Percentiles rank a stretch among this genome's conserved stretches.
Evolutionary conservation across 2,329 filamentous ascomycete species (phyloP).

Genomic region (Fusarium beomiforme): DNA sequence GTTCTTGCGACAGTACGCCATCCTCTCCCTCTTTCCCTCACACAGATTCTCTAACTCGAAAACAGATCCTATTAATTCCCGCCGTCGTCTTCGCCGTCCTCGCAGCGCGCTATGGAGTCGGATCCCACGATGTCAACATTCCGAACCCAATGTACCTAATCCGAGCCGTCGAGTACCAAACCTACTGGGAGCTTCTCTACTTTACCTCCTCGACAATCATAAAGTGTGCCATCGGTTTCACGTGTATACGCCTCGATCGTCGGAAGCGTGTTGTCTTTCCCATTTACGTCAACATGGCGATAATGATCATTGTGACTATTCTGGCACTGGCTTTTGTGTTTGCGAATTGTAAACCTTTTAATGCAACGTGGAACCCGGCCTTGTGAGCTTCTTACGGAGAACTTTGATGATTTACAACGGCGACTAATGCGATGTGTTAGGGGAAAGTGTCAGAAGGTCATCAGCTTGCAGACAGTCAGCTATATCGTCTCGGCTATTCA

Average conservation of each 20-base stretch:
- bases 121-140: slow-evolving; percentile 2
- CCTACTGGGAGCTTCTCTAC: slow-evolving; percentile 10
- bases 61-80: not conserved
- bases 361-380: slow-evolving; percentile 4
- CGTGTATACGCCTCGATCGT: not conserved
- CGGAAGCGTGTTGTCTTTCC: not conserved
- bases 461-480: slow-evolving; percentile 5
- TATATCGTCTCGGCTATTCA: slow-evolving; percentile 2
- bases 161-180: slow-evolving; percentile 12
- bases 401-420: fast-evolving
- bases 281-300: slow-evolving; percentile 10
- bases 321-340: slow-evolving; percentile 2
- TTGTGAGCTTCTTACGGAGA: not conserved
- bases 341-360: slow-evolving; percentile 12
- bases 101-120: slow-evolving; percentile 5
- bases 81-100: slow-evolving; percentile 5
- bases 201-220: slow-evolving; percentile 8
- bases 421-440: not conserved
- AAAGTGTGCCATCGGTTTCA: slow-evolving; percentile 2
- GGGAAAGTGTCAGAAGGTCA: not conserved
- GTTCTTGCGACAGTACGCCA: not conserved
- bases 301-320: not conserved
- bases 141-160: slow-evolving; percentile 4
- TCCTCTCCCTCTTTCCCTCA: fast-evolving
- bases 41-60: fast-evolving